phyloP scores from a whole-genome alignment of 2,329 filamentous ascomycete genomes.

The Sphaerulina populicola region DNA sequence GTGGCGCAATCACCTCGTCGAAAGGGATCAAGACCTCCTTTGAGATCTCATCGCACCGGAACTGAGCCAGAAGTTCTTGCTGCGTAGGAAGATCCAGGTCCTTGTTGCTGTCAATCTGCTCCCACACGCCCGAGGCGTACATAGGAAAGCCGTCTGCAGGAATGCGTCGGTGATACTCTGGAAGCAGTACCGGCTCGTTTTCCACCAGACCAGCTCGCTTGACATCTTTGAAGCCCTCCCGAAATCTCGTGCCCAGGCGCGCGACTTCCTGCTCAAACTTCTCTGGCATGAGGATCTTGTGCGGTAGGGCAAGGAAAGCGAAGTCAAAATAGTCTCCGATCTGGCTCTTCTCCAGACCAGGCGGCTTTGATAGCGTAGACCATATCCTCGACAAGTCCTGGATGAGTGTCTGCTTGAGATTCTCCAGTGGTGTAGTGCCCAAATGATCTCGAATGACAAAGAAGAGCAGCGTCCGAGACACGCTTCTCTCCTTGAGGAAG shows the following conservation, averaged over 20 bases:
- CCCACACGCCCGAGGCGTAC: slow-evolving; percentile 92
- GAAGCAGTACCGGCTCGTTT: slow-evolving; percentile 74
- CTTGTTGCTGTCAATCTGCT: slow-evolving; percentile 98
- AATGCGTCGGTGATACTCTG: slow-evolving; percentile 91
- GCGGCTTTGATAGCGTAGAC: slow-evolving; percentile 83
- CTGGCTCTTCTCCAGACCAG: slow-evolving; percentile 74
- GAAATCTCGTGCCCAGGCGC: slow-evolving; percentile 72
- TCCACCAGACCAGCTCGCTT: slow-evolving; percentile 56
- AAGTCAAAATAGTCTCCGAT: slow-evolving; percentile 99
- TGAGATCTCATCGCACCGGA: slow-evolving; percentile 93
- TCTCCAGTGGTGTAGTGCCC: slow-evolving; percentile 79
- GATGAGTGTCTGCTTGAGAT: slow-evolving; percentile 80
- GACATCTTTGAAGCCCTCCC: slow-evolving; percentile 65
- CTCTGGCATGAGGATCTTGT: slow-evolving; percentile 93
- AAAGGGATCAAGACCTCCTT: slow-evolving; percentile 79
- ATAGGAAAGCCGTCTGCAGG: slow-evolving; percentile 93
- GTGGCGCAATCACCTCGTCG: slow-evolving; percentile 68
- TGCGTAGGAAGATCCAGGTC: slow-evolving; percentile 94
- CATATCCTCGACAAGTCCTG: slow-evolving; percentile 89
- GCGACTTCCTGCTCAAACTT: slow-evolving; percentile 76
- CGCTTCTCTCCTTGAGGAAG: slow-evolving; percentile 92
- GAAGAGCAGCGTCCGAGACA: slow-evolving; percentile 84
- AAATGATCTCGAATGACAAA: slow-evolving; percentile 98
- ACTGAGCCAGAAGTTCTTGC: slow-evolving; percentile 92
- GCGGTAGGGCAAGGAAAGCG: slow-evolving; percentile 86